A percentile compares a stretch with the other conserved stretches of the same genome.
phyloP scores from a whole-genome alignment of 768 basidiomycete species.

The Boletellus sp. region DNA sequence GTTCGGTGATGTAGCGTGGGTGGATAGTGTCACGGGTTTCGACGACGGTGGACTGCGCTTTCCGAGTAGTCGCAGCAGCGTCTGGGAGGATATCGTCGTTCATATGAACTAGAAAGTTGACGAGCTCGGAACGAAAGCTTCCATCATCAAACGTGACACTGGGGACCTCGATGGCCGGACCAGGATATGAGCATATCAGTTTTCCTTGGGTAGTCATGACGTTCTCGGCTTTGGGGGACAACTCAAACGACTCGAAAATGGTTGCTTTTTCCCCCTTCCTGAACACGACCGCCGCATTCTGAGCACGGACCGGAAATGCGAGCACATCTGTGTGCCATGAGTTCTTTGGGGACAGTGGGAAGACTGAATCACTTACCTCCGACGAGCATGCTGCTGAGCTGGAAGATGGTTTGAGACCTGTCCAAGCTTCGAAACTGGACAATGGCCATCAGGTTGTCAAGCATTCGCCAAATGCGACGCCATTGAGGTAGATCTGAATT shows the following conservation, averaged over 20 bases:
- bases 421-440: constrained; percentile 14
- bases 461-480: constrained; percentile 31
- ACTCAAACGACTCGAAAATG: constrained; percentile 46
- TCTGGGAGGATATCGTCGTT: constrained; percentile 33
- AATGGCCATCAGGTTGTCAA: constrained; percentile 20
- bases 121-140: constrained; percentile 34
- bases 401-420: constrained; percentile 1
- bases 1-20: constrained; percentile 47
- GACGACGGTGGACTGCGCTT: constrained; percentile 33
- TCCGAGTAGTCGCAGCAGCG: constrained; percentile 33
- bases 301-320: constrained; percentile 38
- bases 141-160: constrained; percentile 24
- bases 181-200: constrained; percentile 45
- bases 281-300: constrained; percentile 47
- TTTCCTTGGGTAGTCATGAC: constrained; percentile 42
- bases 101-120: constrained; percentile 36
- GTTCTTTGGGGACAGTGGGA: not conserved
- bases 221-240: constrained; percentile 32
- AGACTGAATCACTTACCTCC: constrained; percentile 13
- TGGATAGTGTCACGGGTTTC: constrained; percentile 42
- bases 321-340: constrained; percentile 31
- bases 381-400: constrained; percentile 16
- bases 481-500: constrained; percentile 21
- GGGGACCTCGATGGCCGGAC: constrained; percentile 39
- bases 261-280: constrained; percentile 28